Percentiles rank a stretch among this genome's conserved stretches.
phyloP scores from a whole-genome alignment of 2,329 filamentous ascomycete genomes.

The Stromatinia cepivora region DNA sequence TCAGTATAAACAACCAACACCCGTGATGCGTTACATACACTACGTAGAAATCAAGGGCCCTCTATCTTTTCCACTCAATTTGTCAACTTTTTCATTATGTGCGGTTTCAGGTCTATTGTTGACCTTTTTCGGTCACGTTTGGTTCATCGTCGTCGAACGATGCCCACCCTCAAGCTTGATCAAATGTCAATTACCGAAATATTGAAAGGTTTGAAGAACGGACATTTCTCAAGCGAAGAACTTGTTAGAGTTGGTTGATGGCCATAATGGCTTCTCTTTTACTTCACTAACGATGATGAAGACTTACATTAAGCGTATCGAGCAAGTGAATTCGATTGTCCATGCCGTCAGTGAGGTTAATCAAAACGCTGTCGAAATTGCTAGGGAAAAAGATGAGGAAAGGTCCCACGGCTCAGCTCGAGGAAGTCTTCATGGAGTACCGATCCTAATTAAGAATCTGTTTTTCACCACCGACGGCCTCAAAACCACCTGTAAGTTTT shows the following conservation, averaged over 20 bases:
- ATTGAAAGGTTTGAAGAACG: neutral
- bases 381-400: constrained; percentile 28
- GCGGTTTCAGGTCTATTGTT: neutral
- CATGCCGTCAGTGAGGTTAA: constrained; percentile 30
- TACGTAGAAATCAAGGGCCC: neutral
- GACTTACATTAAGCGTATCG: constrained; percentile 21
- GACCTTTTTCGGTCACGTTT: neutral
- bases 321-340: constrained; percentile 14
- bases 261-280: neutral
- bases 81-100: neutral
- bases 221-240: constrained; percentile 16
- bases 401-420: constrained; percentile 22
- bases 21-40: neutral
- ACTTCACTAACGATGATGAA: constrained; percentile 4
- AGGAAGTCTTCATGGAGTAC: constrained; percentile 54
- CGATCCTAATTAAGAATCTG: constrained; percentile 59
- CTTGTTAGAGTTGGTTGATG: constrained; percentile 17
- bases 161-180: constrained; percentile 1
- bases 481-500: constrained; percentile 50
- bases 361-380: constrained; percentile 29
- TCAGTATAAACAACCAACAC: neutral
- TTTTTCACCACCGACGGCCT: constrained; percentile 60
- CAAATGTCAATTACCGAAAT: constrained; percentile 7
- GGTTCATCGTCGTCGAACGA: neutral
- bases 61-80: neutral